Evolutionary conservation across 345 rosid genomes (phyloP).

Genomic region (Salix purpurea): DNA sequence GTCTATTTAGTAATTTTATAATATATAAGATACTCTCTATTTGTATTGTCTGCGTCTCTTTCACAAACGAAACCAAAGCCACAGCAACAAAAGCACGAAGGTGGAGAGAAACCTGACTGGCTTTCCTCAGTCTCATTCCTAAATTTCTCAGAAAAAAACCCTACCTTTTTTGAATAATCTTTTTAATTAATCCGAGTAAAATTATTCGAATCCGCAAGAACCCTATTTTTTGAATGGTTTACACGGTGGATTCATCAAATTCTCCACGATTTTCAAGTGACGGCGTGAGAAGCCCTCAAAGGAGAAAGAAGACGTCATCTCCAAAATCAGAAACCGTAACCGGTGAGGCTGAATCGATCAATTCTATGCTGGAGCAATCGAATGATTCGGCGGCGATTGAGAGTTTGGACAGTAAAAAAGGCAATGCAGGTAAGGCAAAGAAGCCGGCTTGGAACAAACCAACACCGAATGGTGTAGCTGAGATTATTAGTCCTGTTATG

Average conservation of each 20-base stretch:
- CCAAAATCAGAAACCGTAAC: slow-evolving; percentile 44
- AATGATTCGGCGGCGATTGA: slow-evolving; percentile 20
- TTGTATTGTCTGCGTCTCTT: no score
- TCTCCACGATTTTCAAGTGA: slow-evolving; percentile 24
- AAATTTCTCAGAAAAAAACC: no score
- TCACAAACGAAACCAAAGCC: no score
- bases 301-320: slow-evolving; percentile 28
- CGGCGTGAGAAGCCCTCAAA: slow-evolving; percentile 29
- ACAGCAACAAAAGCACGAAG: no score
- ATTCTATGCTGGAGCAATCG: slow-evolving; percentile 21
- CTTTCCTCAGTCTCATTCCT: no score
- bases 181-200: no score
- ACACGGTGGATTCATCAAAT: slow-evolving; percentile 43
- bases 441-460: slow-evolving; percentile 56
- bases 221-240: slow-evolving; percentile 25
- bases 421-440: slow-evolving; percentile 39
- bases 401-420: slow-evolving; percentile 22
- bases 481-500: slow-evolving; percentile 39
- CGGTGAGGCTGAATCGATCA: slow-evolving; percentile 32
- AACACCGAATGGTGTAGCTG: slow-evolving; percentile 36
- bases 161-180: no score
- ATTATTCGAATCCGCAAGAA: no score
- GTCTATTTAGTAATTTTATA: no score
- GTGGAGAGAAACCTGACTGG: no score
- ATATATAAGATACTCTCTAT: no score